phyloP scores from a whole-genome alignment of 495 filamentous ascomycete genomes.

The Penicillium argentinense region DNA sequence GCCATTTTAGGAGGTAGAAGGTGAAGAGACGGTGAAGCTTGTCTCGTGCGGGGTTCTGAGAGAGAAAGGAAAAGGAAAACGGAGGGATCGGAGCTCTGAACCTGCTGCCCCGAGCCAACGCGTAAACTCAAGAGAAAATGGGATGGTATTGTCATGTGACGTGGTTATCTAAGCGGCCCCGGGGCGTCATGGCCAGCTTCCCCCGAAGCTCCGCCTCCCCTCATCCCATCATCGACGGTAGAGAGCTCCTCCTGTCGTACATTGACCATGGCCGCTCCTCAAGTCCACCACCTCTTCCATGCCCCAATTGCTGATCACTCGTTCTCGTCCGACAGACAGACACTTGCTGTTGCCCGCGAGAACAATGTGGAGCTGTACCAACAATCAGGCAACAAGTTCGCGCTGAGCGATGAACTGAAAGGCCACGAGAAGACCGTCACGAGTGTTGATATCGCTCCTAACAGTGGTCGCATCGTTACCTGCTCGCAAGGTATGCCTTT shows the following conservation, averaged over 20 bases:
- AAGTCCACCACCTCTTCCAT: slow-evolving; percentile 97
- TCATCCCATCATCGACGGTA: slow-evolving; percentile 68
- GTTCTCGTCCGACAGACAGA: slow-evolving; percentile 87
- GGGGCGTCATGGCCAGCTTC: slow-evolving; percentile 28
- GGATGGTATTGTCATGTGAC: slow-evolving; percentile 26
- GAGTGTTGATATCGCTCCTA: slow-evolving; percentile 90
- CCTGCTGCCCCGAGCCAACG: background rate
- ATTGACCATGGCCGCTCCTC: slow-evolving; percentile 71
- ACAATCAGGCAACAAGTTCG: slow-evolving; percentile 70
- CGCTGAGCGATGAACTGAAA: slow-evolving; percentile 84
- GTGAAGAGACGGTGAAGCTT: background rate
- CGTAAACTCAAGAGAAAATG: slow-evolving; percentile 10
- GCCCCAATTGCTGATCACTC: slow-evolving; percentile 96
- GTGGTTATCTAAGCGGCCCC: slow-evolving; percentile 19
- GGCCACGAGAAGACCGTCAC: slow-evolving; percentile 97
- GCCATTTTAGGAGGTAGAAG: slow-evolving; percentile 31
- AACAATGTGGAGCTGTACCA: slow-evolving; percentile 88
- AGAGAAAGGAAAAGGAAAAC: background rate
- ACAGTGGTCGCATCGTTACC: slow-evolving; percentile 88
- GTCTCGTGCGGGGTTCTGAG: background rate
- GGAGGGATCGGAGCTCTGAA: slow-evolving; percentile 13
- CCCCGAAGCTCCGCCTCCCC: slow-evolving; percentile 1
- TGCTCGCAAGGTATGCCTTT: slow-evolving; percentile 80
- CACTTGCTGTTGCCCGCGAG: slow-evolving; percentile 88
- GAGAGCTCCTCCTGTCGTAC: slow-evolving; percentile 99